These are phyloP conservation scores for Naegleria lovaniensis DNA, from an alignment of 208 protist genomes.

Conservation along the genomic window DNA sequence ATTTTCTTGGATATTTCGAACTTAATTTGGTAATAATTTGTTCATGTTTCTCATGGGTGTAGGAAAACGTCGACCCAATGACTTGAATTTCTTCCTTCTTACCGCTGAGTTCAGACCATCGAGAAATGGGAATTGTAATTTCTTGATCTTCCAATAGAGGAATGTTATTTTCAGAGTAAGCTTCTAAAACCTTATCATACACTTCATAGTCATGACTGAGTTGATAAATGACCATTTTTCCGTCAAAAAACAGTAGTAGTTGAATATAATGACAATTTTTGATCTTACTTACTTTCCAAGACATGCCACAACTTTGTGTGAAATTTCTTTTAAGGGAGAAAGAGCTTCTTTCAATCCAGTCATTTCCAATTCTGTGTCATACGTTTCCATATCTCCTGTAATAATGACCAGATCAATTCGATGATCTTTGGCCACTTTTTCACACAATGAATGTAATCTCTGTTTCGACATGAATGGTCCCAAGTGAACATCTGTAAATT, in stretches of 20 bases:
- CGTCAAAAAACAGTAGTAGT: too few relatives aligned
- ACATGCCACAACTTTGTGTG: neutral
- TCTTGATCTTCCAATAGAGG: neutral
- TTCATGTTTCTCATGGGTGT: neutral
- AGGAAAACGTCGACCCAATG: neutral
- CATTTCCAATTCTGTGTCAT: neutral
- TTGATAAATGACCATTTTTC: too few relatives aligned
- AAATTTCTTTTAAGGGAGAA: neutral
- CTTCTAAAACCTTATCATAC: neutral
- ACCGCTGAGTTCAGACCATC: neutral
- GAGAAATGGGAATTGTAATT: neutral
- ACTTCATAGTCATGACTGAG: neutral
- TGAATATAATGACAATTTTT: too few relatives aligned
- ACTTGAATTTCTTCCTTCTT: neutral
- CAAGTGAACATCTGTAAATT: neutral
- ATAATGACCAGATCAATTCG: neutral
- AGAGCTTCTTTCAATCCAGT: neutral
- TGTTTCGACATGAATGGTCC: neutral
- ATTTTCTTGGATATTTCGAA: neutral
- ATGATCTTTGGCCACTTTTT: neutral
- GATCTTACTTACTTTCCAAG: constrained; percentile 16
- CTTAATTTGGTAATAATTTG: neutral
- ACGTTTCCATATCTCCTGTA: constrained; percentile 3
- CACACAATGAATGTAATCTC: neutral
- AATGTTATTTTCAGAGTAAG: neutral